These are phyloP conservation scores for Pichia eremophila DNA, from an alignment of 805 yeast genomes.

Conservation along the genomic window DNA sequence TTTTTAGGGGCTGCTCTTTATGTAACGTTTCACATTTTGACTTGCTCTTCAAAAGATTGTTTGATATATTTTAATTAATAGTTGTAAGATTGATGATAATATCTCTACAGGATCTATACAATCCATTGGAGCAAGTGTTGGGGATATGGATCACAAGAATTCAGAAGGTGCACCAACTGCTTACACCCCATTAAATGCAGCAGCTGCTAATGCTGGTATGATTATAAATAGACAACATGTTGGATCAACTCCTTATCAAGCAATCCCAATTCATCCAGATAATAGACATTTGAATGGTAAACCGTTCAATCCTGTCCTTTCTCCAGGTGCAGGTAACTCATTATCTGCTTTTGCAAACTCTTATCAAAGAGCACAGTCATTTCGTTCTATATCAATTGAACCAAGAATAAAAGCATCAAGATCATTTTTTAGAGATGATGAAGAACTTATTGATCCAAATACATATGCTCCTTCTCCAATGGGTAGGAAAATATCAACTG, in stretches of 20 bases:
- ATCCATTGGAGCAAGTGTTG: too few species aligned
- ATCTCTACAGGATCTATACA: too few species aligned
- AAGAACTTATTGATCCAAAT: slow-evolving; percentile 60
- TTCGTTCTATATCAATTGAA: slow-evolving; percentile 42
- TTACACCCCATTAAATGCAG: not conserved
- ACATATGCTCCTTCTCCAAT: slow-evolving; percentile 54
- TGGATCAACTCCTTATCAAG: slow-evolving; percentile 3
- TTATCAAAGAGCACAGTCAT: slow-evolving; percentile 67
- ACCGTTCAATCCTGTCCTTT: slow-evolving; percentile 2
- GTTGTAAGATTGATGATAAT: too few species aligned
- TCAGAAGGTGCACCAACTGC: not conserved
- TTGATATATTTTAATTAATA: too few species aligned
- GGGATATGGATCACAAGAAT: not conserved
- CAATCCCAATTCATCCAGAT: slow-evolving; percentile 4
- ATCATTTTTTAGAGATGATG: slow-evolving; percentile 55
- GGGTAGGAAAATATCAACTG: slow-evolving; percentile 58
- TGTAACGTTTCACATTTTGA: too few species aligned
- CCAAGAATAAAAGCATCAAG: slow-evolving; percentile 49
- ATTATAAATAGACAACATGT: not conserved
- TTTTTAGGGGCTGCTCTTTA: too few species aligned
- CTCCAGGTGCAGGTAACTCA: slow-evolving; percentile 27
- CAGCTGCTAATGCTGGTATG: not conserved
- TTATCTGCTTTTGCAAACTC: slow-evolving; percentile 74
- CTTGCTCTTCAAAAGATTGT: too few species aligned
- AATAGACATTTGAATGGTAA: not conserved